Percentiles rank a stretch among this genome's conserved stretches.
These are phyloP conservation scores for Lachancea thermotolerans DNA, from an alignment of 805 yeast genomes.

Conservation along the genomic window DNA sequence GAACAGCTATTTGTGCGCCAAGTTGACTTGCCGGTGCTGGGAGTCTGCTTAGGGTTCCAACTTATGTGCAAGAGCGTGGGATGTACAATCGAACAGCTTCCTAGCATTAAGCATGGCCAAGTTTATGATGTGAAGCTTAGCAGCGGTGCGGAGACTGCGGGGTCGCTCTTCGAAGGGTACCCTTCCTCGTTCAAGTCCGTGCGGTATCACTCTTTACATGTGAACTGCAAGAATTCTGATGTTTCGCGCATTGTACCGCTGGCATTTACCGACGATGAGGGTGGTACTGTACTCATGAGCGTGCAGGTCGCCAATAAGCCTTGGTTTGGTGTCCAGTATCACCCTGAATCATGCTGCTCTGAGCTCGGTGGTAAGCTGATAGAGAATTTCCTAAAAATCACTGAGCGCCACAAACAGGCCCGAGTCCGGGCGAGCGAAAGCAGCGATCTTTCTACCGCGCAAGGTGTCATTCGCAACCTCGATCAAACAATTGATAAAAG, in stretches of 20 bases:
- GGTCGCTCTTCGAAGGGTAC: not conserved
- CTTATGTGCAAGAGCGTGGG: conserved; percentile 63
- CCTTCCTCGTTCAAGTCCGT: conserved; percentile 60
- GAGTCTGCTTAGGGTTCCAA: conserved; percentile 93
- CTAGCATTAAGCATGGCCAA: conserved; percentile 78
- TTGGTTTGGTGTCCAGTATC: conserved; percentile 92
- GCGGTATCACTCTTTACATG: conserved; percentile 82
- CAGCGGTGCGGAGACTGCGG: conserved; percentile 17
- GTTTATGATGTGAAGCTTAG: conserved; percentile 42
- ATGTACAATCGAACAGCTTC: conserved; percentile 44
- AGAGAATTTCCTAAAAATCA: conserved; percentile 43
- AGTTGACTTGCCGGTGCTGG: conserved; percentile 59
- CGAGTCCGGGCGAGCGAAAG: conserved; percentile 19
- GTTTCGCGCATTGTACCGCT: conserved; percentile 42
- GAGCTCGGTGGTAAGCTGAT: conserved; percentile 53
- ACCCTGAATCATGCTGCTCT: conserved; percentile 92
- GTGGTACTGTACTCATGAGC: conserved; percentile 65
- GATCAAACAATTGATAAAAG: conserved; percentile 22
- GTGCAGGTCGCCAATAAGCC: conserved; percentile 56
- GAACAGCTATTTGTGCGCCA: conserved; percentile 43
- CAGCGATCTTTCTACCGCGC: not conserved
- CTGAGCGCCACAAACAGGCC: conserved; percentile 20
- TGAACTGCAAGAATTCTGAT: conserved; percentile 6
- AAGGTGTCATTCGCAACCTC: not conserved
- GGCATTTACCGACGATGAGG: conserved; percentile 48